Evolutionary conservation across 371 early-diverging fungal species (phyloP).

Genomic region (Mortierella sp.): DNA sequence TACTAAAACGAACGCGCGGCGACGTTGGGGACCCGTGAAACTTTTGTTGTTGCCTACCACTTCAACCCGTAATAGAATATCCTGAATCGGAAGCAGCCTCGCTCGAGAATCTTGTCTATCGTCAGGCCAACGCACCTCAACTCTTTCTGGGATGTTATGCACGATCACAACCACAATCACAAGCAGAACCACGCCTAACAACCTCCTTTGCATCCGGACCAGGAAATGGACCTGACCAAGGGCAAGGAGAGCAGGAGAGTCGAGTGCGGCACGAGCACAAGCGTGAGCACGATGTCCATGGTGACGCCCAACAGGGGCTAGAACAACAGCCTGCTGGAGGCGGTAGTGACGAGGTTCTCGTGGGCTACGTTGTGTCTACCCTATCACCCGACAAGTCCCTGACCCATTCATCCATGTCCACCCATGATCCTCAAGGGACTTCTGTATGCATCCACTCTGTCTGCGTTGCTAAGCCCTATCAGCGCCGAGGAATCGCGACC

Average conservation of each 20-base stretch:
- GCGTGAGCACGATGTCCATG: too few species aligned
- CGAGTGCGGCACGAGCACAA: too few species aligned
- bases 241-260: not conserved
- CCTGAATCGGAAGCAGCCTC: slow-evolving; percentile 75
- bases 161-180: slow-evolving; percentile 6
- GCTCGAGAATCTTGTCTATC: slow-evolving; percentile 60
- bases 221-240: too few species aligned
- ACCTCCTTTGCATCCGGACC: too few species aligned
- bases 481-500: slow-evolving; percentile 69
- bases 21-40: too few species aligned
- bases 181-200: slow-evolving; percentile 1
- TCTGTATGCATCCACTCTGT: slow-evolving; percentile 79
- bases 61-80: slow-evolving; percentile 60
- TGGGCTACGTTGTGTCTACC: slow-evolving; percentile 73
- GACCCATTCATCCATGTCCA: slow-evolving; percentile 74
- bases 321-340: not conserved
- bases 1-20: too few species aligned
- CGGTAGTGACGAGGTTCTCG: slow-evolving; percentile 32
- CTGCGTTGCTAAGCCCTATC: slow-evolving; percentile 62
- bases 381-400: slow-evolving; percentile 57
- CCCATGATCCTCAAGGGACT: slow-evolving; percentile 68
- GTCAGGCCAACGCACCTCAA: slow-evolving; percentile 64
- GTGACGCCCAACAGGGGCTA: too few species aligned
- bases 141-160: slow-evolving; percentile 69
- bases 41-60: too few species aligned